Evolutionary conservation across 2,329 filamentous ascomycete genomes (phyloP).

Genomic region (Paracorniculantispora psalliotae): DNA sequence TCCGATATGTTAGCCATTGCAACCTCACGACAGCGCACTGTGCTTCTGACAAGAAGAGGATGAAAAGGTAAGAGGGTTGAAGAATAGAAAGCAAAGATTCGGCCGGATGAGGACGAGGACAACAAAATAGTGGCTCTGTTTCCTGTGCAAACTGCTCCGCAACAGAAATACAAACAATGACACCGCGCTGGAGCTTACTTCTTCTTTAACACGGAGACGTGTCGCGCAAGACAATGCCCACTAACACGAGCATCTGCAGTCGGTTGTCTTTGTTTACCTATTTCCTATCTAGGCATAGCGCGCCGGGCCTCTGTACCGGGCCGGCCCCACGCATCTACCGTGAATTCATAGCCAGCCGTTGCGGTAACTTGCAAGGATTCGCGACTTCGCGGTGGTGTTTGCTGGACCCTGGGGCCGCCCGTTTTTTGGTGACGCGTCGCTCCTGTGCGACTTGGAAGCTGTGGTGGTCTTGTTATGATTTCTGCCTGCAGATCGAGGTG

Average conservation of each 20-base stretch:
- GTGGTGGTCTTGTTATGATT: conserved; percentile 5
- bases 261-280: conserved; percentile 39
- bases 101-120: background rate
- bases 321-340: conserved; percentile 20
- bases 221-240: conserved; percentile 11
- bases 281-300: conserved; percentile 37
- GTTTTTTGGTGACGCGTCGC: background rate
- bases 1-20: background rate
- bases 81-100: background rate
- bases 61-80: background rate
- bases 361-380: conserved; percentile 3
- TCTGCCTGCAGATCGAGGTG: background rate
- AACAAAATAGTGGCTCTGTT: background rate
- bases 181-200: conserved; percentile 8
- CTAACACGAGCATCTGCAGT: conserved; percentile 8
- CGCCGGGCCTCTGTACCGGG: conserved; percentile 11
- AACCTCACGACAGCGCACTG: background rate
- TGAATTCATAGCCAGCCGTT: conserved; percentile 25
- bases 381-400: background rate
- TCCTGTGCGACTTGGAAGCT: background rate
- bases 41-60: background rate
- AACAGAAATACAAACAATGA: conserved; percentile 13
- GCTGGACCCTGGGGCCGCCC: background rate
- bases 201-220: conserved; percentile 12
- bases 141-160: background rate